Conservation (phyloP, 805 yeast genomes). For the Candida nanaspora region DNA sequence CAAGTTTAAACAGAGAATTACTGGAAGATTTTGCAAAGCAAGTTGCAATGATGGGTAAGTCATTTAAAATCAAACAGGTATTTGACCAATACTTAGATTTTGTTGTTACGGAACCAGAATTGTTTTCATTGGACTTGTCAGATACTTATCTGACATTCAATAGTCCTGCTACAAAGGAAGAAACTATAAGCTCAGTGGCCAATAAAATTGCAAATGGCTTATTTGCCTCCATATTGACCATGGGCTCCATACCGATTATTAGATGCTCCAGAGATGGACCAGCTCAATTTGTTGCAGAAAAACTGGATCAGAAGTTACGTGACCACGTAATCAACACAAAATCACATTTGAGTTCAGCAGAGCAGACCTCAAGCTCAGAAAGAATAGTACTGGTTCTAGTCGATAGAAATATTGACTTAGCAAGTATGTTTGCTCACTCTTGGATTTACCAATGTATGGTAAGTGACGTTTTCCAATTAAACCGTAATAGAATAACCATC, state of each 20-base stretch:
- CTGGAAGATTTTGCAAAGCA: conserved; percentile 85
- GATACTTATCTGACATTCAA: conserved; percentile 64
- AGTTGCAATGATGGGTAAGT: conserved; percentile 65
- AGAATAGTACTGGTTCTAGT: conserved; percentile 74
- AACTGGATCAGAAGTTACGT: conserved; percentile 74
- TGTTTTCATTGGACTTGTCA: conserved; percentile 70
- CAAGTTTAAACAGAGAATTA: conserved; percentile 66
- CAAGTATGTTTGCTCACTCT: conserved; percentile 92
- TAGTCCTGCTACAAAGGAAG: conserved; percentile 67
- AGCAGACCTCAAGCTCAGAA: conserved; percentile 23
- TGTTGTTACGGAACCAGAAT: conserved; percentile 85
- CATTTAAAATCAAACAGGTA: conserved; percentile 74
- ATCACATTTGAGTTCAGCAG: conserved; percentile 16
- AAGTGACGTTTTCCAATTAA: conserved; percentile 79
- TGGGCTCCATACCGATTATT: conserved; percentile 78
- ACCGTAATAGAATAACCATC: conserved; percentile 74
- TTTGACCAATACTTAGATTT: conserved; percentile 92
- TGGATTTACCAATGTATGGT: conserved; percentile 98
- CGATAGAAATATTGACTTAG: conserved; percentile 85
- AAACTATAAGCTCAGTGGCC: conserved; percentile 59
- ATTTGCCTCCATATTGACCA: conserved; percentile 70
- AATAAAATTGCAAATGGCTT: conserved; percentile 72
- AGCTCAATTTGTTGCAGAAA: conserved; percentile 88
- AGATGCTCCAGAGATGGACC: conserved; percentile 92
- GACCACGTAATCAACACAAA: conserved; percentile 76